phyloP scores from a whole-genome alignment of 2,329 filamentous ascomycete species.

The Cladophialophora chaetospira region DNA sequence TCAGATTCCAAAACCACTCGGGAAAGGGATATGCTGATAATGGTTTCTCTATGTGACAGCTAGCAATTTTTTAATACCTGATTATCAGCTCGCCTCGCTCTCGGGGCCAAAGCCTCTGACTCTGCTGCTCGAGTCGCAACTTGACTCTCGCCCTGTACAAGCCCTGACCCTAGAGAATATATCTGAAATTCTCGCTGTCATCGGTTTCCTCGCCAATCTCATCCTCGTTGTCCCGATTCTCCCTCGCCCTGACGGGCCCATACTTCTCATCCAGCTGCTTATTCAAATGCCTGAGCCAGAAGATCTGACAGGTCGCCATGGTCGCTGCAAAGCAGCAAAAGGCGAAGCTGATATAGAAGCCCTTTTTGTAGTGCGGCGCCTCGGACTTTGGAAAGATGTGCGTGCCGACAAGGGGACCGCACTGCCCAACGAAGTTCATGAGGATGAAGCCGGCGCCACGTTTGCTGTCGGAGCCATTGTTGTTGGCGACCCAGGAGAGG shows the following conservation, averaged over 20 bases:
- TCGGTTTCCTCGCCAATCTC: constrained; percentile 39
- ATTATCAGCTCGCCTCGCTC: too few species aligned
- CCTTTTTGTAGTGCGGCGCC: constrained; percentile 62
- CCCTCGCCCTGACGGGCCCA: constrained; percentile 32
- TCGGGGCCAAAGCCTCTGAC: too few species aligned
- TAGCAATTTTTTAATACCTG: too few species aligned
- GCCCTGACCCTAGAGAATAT: constrained; percentile 22
- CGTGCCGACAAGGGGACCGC: constrained; percentile 70
- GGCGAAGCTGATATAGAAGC: constrained; percentile 64
- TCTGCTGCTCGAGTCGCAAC: too few species aligned
- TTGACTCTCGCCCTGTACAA: too few species aligned
- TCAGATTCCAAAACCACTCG: too few species aligned
- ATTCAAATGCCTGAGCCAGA: constrained; percentile 34
- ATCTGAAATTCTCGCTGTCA: constrained; percentile 23
- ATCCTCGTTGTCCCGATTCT: constrained; percentile 33
- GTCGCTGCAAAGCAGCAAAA: constrained; percentile 55
- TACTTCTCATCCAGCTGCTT: constrained; percentile 21
- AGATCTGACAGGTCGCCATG: constrained; percentile 24
- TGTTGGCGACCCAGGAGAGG: constrained; percentile 65
- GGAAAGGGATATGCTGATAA: too few species aligned
- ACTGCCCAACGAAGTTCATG: constrained; percentile 78
- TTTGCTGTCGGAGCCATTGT: constrained; percentile 29
- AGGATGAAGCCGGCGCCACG: constrained; percentile 49
- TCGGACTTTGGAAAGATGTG: constrained; percentile 63
- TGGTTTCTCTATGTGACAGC: too few species aligned